phyloP scores from a whole-genome alignment of 805 yeast species.

The Kluyveromyces aestuarii region DNA sequence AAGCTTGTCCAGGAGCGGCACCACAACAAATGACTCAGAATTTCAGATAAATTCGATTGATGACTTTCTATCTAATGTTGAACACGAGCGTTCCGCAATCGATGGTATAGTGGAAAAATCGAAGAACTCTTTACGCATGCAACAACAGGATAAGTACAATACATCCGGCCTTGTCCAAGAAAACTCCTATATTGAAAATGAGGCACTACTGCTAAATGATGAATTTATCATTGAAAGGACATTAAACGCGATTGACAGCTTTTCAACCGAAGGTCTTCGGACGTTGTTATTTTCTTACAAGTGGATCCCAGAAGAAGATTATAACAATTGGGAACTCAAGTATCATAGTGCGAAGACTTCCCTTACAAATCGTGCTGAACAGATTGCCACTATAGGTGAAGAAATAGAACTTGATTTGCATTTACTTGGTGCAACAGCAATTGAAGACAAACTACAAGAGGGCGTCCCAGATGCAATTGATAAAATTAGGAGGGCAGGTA shows the following conservation, averaged over 20 bases:
- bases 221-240: conserved; percentile 76
- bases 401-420: conserved; percentile 59
- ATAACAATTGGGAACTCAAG: conserved; percentile 54
- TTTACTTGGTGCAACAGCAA: conserved; percentile 88
- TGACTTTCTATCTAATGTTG: conserved; percentile 34
- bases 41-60: conserved; percentile 38
- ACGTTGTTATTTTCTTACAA: conserved; percentile 77
- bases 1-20: conserved; percentile 19
- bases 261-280: conserved; percentile 89
- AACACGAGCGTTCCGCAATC: conserved; percentile 42
- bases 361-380: conserved; percentile 51
- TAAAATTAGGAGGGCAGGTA: conserved; percentile 84
- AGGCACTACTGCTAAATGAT: conserved; percentile 55
- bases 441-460: conserved; percentile 90
- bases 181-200: conserved; percentile 38
- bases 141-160: conserved; percentile 47
- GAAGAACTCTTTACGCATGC: conserved; percentile 48
- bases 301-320: conserved; percentile 54
- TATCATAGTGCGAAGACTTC: conserved; percentile 75
- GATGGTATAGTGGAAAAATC: conserved; percentile 44
- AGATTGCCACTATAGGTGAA: conserved; percentile 67
- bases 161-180: conserved; percentile 6
- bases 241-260: conserved; percentile 83
- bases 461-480: conserved; percentile 97
- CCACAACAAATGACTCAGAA: conserved; percentile 16